Evolutionary conservation across 495 filamentous ascomycete genomes (phyloP).

Genomic region (Penicillium desertorum): DNA sequence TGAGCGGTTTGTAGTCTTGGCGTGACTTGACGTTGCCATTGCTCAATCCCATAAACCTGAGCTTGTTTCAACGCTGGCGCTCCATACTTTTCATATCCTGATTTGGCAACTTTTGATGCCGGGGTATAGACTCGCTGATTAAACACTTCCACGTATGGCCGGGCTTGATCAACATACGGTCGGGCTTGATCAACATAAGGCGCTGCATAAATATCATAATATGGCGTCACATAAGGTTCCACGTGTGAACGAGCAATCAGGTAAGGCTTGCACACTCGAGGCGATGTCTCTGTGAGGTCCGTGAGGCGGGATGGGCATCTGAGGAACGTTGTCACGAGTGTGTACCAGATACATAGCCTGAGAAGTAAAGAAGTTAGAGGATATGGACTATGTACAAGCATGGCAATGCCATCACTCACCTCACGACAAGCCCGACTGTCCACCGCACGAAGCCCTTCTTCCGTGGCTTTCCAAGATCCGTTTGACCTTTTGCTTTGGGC

Average conservation of each 20-base stretch:
- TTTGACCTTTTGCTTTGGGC: conserved; percentile 16
- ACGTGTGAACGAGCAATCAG: conserved; percentile 66
- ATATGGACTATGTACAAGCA: not conserved
- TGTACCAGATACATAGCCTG: conserved; percentile 84
- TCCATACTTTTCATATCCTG: conserved; percentile 68
- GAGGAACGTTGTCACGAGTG: conserved; percentile 73
- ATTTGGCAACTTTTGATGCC: conserved; percentile 58
- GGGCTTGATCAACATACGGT: conserved; percentile 72
- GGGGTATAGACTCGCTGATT: conserved; percentile 68
- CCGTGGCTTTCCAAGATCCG: conserved; percentile 18
- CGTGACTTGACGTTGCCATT: conserved; percentile 76
- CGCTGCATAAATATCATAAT: conserved; percentile 80
- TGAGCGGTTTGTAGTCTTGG: conserved; percentile 69
- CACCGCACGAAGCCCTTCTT: conserved; percentile 46
- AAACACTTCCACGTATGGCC: conserved; percentile 69
- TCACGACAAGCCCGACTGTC: conserved; percentile 56
- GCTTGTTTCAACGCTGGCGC: conserved; percentile 70
- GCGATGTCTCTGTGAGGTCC: conserved; percentile 66
- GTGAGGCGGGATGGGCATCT: conserved; percentile 73
- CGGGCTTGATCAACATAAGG: conserved; percentile 75
- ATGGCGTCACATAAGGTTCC: conserved; percentile 76
- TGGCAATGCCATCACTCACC: conserved; percentile 48
- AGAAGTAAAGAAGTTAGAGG: conserved; percentile 1
- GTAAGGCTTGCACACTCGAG: conserved; percentile 81
- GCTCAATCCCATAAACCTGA: conserved; percentile 59